Evolutionary conservation across 2,329 filamentous ascomycete species (phyloP), one percentile per base, ranked within the genome.

Genomic region (Aureobasidium sp.): DNA sequence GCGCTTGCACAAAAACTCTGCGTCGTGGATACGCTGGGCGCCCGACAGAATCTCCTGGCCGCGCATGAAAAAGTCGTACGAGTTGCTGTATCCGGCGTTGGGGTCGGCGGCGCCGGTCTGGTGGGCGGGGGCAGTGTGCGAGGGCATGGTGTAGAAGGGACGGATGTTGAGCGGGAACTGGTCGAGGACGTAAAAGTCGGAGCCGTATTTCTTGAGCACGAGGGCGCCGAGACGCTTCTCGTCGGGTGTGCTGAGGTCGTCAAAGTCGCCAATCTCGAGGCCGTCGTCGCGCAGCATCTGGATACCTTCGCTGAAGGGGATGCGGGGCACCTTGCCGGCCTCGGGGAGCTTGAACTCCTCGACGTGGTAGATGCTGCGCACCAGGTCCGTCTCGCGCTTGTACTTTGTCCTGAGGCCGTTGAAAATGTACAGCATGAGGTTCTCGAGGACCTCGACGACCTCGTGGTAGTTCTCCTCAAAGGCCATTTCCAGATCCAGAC

Each of bases 121-220:
- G 37, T 72, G 64, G 31, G 68, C 69, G 61, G 84, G 80, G 69
- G 89, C 84, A 47, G 83, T 78, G 2, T 84, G 84, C 71, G 89
- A 89, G 60, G 89, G 86, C 79, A 93, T 90, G 65, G 93, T 91
- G 77, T 97, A 97, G 77, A 96, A 96, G 5, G 93, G 93, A 34
- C 94, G 85, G 22, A 94, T 90, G 41, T 82, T 80, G 75, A 94
- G 86, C 48, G 94, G 94, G 82, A 96, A 99, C 77, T 97, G 94
- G 80, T 97, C 93, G 65, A 99, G 84, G 25, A 95, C 87, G 79
- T 96, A 97, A 79, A 97, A 97, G 78, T 99, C 94, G 64, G 91
- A 94, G 73, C 88, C 84, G 82, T 88, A 96, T 78, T 96, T 97
- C 69, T 90, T 83, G 62, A 90, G 87, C 67, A 97, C 85, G 52